Conservation (phyloP, 345 rosid species). For the Eucalyptus curtisii region DNA sequence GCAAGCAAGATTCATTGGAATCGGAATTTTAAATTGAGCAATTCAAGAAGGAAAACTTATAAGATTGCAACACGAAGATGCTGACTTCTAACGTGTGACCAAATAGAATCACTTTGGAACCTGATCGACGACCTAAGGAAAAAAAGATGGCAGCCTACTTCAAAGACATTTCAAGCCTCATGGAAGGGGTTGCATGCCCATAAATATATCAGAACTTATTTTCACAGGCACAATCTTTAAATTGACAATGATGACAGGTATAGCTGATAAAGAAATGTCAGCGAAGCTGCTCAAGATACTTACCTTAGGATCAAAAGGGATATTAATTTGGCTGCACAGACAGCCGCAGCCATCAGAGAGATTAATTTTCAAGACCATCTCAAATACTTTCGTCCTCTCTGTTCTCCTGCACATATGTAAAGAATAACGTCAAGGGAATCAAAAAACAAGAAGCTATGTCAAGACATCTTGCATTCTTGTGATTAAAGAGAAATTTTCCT, state of each 20-base stretch:
- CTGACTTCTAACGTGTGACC: background rate
- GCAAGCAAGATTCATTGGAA: background rate
- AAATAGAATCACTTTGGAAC: background rate
- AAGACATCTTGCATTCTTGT: background rate
- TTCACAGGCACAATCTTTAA: background rate
- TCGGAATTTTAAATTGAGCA: background rate
- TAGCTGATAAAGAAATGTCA: background rate
- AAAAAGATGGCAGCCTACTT: background rate
- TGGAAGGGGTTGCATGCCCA: background rate
- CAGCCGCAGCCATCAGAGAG: constrained; percentile 82
- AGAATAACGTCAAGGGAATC: background rate
- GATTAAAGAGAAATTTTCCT: background rate
- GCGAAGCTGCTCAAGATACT: background rate
- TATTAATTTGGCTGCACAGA: constrained; percentile 30
- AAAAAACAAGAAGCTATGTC: background rate
- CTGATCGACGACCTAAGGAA: background rate
- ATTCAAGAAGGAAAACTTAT: background rate
- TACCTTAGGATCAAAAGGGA: constrained; percentile 77
- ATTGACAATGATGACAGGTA: background rate
- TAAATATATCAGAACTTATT: background rate
- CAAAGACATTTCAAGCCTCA: background rate
- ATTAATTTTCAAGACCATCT: constrained; percentile 55
- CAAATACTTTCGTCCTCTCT: constrained; percentile 41
- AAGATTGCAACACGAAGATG: background rate
- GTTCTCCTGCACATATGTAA: constrained; percentile 59